A percentile compares a stretch with the other conserved stretches of the same genome.
These are phyloP conservation scores for Abrus precatorius DNA, from an alignment of 306 rosid genomes.

Conservation along the genomic window DNA sequence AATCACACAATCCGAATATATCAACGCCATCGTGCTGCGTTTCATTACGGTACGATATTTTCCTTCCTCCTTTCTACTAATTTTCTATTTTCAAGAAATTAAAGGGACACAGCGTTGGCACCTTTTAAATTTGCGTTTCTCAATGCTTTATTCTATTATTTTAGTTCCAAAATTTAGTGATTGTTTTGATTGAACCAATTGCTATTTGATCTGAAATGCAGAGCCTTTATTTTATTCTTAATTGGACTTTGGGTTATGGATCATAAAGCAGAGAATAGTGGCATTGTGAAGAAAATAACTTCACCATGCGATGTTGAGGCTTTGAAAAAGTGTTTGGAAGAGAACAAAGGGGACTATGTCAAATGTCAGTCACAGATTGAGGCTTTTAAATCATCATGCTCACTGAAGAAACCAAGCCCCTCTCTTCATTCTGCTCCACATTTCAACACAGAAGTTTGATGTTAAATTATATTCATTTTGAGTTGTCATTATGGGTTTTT, in stretches of 20 bases:
- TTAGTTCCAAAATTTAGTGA: constrained; percentile 13
- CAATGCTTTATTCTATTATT: constrained; percentile 13
- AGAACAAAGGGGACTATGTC: constrained; percentile 80
- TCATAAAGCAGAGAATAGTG: constrained; percentile 46
- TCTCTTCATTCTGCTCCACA: constrained; percentile 53
- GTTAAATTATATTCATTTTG: constrained; percentile 7
- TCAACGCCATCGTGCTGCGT: background rate
- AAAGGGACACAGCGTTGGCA: background rate
- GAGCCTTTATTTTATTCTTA: constrained; percentile 28
- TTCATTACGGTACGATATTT: constrained; percentile 33
- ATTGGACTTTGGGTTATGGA: constrained; percentile 55
- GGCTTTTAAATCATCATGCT: constrained; percentile 81
- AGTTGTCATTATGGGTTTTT: constrained; percentile 32
- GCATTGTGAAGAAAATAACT: constrained; percentile 55
- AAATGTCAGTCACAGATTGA: constrained; percentile 87
- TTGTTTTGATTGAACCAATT: background rate
- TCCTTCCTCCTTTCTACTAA: background rate
- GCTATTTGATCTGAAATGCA: constrained; percentile 42
- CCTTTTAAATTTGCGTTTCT: background rate
- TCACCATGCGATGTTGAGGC: constrained; percentile 87
- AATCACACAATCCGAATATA: background rate
- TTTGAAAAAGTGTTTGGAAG: constrained; percentile 87
- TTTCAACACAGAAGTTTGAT: constrained; percentile 35
- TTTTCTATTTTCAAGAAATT: background rate
- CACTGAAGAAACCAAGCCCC: constrained; percentile 64